Conservation (phyloP, 2,329 filamentous ascomycete species). For the Raffaelea deltoideospora region DNA sequence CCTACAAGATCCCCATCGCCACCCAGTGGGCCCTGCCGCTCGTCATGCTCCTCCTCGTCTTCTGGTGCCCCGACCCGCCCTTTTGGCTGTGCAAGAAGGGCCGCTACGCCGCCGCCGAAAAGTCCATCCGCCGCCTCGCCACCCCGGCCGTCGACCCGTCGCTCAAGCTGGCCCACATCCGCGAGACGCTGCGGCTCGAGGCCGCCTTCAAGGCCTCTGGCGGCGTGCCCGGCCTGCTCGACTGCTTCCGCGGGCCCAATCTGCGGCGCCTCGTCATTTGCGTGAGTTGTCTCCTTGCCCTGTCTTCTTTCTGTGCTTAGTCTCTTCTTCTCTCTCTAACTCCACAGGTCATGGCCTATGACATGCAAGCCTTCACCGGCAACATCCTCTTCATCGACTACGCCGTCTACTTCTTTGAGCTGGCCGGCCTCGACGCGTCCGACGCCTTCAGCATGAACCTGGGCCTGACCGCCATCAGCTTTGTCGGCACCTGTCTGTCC, state of each 20-base stretch:
- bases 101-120: conserved; percentile 17
- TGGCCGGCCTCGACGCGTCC: conserved; percentile 24
- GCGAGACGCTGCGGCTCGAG: conserved; percentile 27
- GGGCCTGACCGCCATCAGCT: conserved; percentile 29
- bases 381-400: conserved; percentile 23
- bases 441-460: conserved; percentile 18
- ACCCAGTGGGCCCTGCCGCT: conserved; percentile 21
- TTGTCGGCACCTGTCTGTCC: conserved; percentile 11
- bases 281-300: conserved; percentile 9
- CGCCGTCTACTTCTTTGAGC: conserved; percentile 18
- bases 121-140: conserved; percentile 18
- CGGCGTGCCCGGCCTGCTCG: conserved; percentile 26
- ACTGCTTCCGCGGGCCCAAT: conserved; percentile 31
- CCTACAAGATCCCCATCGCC: conserved; percentile 30
- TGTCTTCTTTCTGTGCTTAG: conserved; percentile 30
- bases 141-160: no score
- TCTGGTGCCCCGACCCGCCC: conserved; percentile 31
- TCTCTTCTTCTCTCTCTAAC: no score
- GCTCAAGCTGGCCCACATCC: conserved; percentile 24
- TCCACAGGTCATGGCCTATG: conserved; percentile 26
- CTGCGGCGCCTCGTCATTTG: conserved; percentile 27
- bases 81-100: conserved; percentile 30
- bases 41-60: conserved; percentile 21
- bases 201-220: conserved; percentile 19
- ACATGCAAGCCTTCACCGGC: conserved; percentile 1